Conservation (phyloP, 495 filamentous ascomycete genomes). For the Lasiosphaeriaceae sp. region DNA sequence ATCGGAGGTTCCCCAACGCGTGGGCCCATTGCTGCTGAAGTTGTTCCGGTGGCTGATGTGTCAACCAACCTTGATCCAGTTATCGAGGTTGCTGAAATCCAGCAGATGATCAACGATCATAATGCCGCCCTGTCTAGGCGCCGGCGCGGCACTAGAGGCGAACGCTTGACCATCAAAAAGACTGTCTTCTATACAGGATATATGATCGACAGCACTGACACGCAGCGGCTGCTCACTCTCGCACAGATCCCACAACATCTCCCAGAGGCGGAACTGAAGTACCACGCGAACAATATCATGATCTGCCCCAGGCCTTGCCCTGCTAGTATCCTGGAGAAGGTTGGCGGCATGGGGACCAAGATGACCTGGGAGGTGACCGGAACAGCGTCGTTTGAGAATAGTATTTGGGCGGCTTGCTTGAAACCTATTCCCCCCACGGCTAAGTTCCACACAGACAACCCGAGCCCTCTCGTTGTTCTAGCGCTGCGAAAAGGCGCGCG, state of each 20-base stretch:
- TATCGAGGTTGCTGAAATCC: constrained; percentile 77
- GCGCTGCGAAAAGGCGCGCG: constrained; percentile 67
- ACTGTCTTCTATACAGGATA: constrained; percentile 95
- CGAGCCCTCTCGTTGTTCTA: constrained; percentile 69
- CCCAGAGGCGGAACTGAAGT: constrained; percentile 64
- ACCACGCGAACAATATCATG: constrained; percentile 84
- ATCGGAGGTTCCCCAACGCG: constrained; percentile 36
- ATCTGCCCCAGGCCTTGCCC: constrained; percentile 74
- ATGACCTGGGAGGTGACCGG: constrained; percentile 80
- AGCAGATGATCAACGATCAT: constrained; percentile 84
- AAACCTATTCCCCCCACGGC: constrained; percentile 63
- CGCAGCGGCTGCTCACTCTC: constrained; percentile 63
- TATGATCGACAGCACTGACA: constrained; percentile 66
- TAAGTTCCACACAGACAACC: constrained; percentile 69
- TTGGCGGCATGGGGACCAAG: constrained; percentile 79
- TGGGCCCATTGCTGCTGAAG: constrained; percentile 67
- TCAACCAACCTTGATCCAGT: constrained; percentile 75
- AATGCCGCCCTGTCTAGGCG: constrained; percentile 51
- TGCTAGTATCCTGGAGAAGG: constrained; percentile 64
- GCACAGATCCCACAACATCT: constrained; percentile 57
- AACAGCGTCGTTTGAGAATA: constrained; percentile 68
- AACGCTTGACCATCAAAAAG: constrained; percentile 69
- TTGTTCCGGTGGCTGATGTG: constrained; percentile 81
- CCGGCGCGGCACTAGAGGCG: constrained; percentile 22
- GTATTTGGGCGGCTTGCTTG: constrained; percentile 81